phyloP scores from a whole-genome alignment of 2,329 filamentous ascomycete genomes.

The Aspergillus sp. region DNA sequence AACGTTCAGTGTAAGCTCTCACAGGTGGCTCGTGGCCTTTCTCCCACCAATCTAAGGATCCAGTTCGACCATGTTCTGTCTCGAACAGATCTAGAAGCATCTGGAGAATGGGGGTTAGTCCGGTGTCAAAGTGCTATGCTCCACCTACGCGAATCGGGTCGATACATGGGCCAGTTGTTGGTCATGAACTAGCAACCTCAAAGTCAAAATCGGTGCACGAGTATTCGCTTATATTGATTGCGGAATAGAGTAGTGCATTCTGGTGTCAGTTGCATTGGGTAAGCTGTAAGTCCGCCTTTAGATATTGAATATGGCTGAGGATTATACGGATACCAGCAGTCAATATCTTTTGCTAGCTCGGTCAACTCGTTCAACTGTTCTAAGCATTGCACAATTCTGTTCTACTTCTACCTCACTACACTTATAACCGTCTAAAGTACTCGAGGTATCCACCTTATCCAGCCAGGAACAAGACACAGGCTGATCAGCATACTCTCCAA shows the following conservation, averaged over 20 bases:
- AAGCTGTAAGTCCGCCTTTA: background rate
- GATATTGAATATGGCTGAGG: background rate
- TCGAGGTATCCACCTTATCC: background rate
- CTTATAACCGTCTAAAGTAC: background rate
- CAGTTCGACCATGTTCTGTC: background rate
- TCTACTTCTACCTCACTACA: background rate
- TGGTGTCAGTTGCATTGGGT: background rate
- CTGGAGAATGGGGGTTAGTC: background rate
- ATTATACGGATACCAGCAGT: background rate
- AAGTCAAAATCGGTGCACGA: background rate
- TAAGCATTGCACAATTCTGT: background rate
- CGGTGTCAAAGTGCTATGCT: background rate
- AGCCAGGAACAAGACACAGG: background rate
- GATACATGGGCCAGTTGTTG: background rate
- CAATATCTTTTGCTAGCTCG: background rate
- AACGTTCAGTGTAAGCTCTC: background rate
- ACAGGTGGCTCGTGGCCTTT: background rate
- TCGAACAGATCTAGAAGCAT: background rate
- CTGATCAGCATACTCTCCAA: background rate
- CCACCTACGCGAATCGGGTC: background rate
- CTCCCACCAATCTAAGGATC: background rate
- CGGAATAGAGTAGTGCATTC: background rate
- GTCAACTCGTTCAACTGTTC: background rate
- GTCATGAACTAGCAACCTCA: background rate
- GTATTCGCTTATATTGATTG: background rate